Percentiles rank a stretch among this genome's conserved stretches.
phyloP scores from a whole-genome alignment of 805 yeast species.

The Pichia ethanolica region DNA sequence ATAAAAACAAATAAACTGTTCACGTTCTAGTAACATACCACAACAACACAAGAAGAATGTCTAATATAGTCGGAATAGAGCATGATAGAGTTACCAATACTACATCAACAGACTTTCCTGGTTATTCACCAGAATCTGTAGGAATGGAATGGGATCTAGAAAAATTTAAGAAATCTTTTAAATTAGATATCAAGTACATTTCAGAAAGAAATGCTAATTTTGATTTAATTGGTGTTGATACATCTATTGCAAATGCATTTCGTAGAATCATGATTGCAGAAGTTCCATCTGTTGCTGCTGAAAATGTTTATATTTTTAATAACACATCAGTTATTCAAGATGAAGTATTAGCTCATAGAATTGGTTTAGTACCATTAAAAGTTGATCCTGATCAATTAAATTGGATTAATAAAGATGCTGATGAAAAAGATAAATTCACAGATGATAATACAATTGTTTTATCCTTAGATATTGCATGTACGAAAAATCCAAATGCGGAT shows the following conservation, averaged over 20 bases:
- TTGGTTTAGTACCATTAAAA: constrained; percentile 85
- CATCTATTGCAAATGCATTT: constrained; percentile 92
- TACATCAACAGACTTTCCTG: constrained; percentile 87
- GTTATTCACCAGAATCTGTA: constrained; percentile 48
- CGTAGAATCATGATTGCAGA: constrained; percentile 96
- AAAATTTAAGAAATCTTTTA: constrained; percentile 60
- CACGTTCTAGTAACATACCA: no score
- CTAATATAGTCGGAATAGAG: constrained; percentile 75
- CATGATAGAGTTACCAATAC: constrained; percentile 88
- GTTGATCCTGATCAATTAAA: constrained; percentile 83
- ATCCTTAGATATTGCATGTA: constrained; percentile 73
- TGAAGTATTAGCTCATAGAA: constrained; percentile 92
- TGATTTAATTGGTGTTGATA: constrained; percentile 79
- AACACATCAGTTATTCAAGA: constrained; percentile 96
- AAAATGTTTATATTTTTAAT: constrained; percentile 81
- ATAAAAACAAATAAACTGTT: no score
- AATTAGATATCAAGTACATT: constrained; percentile 58
- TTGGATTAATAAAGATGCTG: constrained; percentile 69
- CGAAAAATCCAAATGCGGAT: constrained; percentile 79
- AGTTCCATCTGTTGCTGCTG: constrained; percentile 94
- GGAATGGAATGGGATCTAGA: constrained; percentile 80
- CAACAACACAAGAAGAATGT: constrained; percentile 14
- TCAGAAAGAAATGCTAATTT: constrained; percentile 73
- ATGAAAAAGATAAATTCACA: constrained; percentile 64
- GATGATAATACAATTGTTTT: constrained; percentile 87